Conservation (phyloP, 352 stramenopile species). For the Phytophthora megakarya region DNA sequence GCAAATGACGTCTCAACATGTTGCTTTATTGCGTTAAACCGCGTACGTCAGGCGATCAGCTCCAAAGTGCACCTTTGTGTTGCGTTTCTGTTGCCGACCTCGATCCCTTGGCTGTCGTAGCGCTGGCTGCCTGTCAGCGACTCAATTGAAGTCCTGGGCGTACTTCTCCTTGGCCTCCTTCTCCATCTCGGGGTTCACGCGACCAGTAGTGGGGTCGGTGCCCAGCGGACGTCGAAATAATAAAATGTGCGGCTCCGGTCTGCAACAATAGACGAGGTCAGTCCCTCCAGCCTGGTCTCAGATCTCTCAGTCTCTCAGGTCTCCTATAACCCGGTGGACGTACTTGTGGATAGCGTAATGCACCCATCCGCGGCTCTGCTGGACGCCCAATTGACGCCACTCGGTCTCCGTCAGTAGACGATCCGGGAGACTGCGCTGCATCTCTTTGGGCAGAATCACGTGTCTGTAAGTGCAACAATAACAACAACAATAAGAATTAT, state of each 20-base stretch:
- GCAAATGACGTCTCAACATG: background rate
- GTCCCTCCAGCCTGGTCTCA: too few species aligned
- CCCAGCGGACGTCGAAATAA: constrained; percentile 97
- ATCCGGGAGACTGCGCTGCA: constrained; percentile 96
- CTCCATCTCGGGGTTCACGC: constrained; percentile 93
- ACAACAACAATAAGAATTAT: background rate
- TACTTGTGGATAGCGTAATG: constrained; percentile 99
- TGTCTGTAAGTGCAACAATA: constrained; percentile 54
- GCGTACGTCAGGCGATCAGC: background rate
- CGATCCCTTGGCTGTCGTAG: background rate
- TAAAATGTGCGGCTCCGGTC: constrained; percentile 98
- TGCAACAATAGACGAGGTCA: constrained; percentile 39
- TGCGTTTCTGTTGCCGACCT: constrained; percentile 27
- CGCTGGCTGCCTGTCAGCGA: background rate
- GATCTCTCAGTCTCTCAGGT: too few species aligned
- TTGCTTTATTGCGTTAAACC: constrained; percentile 27
- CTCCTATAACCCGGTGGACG: too few species aligned
- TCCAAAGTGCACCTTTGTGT: background rate
- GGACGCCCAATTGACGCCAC: constrained; percentile 97
- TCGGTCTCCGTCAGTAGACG: constrained; percentile 96
- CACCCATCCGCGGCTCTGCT: constrained; percentile 98
- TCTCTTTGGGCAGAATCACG: constrained; percentile 98
- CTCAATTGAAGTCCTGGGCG: constrained; percentile 78
- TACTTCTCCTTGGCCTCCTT: constrained; percentile 97
- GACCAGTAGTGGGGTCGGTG: constrained; percentile 95